These are phyloP conservation scores for Jacaranda mimosifolia DNA, from an alignment of 257 asterid species.

Conservation along the genomic window DNA sequence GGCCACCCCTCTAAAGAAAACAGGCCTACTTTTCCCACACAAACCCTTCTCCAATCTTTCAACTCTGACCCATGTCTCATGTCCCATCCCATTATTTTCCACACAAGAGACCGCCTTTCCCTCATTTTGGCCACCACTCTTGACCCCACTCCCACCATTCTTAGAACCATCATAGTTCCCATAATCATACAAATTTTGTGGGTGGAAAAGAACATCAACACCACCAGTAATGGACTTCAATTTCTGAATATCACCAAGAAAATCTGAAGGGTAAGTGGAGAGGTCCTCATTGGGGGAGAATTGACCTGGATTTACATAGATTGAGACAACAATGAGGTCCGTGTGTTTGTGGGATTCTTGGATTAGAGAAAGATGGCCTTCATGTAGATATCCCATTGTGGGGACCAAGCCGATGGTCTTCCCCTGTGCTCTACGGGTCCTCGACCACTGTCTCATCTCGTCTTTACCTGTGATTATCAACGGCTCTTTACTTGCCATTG, in stretches of 20 bases:
- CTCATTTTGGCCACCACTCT: slow-evolving; percentile 21
- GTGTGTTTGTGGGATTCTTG: slow-evolving; percentile 68
- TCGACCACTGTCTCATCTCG: slow-evolving; percentile 87
- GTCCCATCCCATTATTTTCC: slow-evolving; percentile 72
- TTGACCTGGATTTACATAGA: slow-evolving; percentile 92
- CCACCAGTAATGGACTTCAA: slow-evolving; percentile 62
- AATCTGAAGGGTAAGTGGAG: slow-evolving; percentile 93
- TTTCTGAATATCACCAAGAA: slow-evolving; percentile 74
- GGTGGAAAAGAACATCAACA: slow-evolving; percentile 84
- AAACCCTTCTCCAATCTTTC: slow-evolving; percentile 81
- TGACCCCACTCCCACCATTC: slow-evolving; percentile 9
- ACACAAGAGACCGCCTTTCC: slow-evolving; percentile 66
- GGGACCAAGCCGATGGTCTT: slow-evolving; percentile 83
- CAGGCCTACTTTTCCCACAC: slow-evolving; percentile 93
- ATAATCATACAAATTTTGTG: slow-evolving; percentile 76
- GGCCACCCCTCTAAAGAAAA: slow-evolving; percentile 92
- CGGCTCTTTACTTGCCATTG: slow-evolving; percentile 63
- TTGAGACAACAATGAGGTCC: slow-evolving; percentile 69
- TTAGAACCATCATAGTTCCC: slow-evolving; percentile 37
- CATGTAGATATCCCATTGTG: slow-evolving; percentile 94
- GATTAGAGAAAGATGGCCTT: slow-evolving; percentile 86
- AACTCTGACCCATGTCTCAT: slow-evolving; percentile 89
- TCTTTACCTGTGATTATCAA: slow-evolving; percentile 67
- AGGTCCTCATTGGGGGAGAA: slow-evolving; percentile 93
- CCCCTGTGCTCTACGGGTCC: slow-evolving; percentile 64